Conservation (phyloP, 495 filamentous ascomycete species). For the Daldinia concentrica region DNA sequence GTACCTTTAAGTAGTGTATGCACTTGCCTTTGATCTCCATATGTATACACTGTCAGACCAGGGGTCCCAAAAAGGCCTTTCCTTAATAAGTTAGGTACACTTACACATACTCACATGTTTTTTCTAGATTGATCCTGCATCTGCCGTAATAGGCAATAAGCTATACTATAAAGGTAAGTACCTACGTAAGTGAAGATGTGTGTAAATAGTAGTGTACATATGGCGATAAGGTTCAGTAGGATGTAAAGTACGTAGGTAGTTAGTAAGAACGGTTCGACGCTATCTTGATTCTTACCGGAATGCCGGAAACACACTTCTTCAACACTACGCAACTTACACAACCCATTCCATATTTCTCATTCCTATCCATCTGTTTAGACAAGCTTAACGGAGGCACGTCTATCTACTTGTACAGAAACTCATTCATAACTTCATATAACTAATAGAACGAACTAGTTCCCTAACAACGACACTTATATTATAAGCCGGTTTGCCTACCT, state of each 20-base stretch:
- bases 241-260: no score
- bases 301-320: slow-evolving; percentile 29
- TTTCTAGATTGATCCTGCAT: not conserved
- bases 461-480: slow-evolving; percentile 1
- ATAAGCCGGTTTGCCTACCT: slow-evolving; percentile 7
- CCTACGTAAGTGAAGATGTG: not conserved
- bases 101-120: not conserved
- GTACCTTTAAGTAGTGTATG: slow-evolving; percentile 5
- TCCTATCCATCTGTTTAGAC: not conserved
- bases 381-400: slow-evolving; percentile 2
- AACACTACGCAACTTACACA: slow-evolving; percentile 18
- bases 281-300: slow-evolving; percentile 14
- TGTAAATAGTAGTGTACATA: not conserved
- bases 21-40: not conserved
- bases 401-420: not conserved
- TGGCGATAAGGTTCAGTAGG: not conserved
- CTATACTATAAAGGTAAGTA: not conserved
- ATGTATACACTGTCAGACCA: not conserved
- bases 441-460: not conserved
- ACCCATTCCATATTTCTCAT: slow-evolving; percentile 6
- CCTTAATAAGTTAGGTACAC: not conserved
- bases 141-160: not conserved
- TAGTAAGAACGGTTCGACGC: not conserved
- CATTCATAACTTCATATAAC: not conserved
- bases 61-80: not conserved